A percentile compares a stretch with the other conserved stretches of the same genome.
Conservation (phyloP, 305 asterid species). For the Fraxinus dipetala region DNA sequence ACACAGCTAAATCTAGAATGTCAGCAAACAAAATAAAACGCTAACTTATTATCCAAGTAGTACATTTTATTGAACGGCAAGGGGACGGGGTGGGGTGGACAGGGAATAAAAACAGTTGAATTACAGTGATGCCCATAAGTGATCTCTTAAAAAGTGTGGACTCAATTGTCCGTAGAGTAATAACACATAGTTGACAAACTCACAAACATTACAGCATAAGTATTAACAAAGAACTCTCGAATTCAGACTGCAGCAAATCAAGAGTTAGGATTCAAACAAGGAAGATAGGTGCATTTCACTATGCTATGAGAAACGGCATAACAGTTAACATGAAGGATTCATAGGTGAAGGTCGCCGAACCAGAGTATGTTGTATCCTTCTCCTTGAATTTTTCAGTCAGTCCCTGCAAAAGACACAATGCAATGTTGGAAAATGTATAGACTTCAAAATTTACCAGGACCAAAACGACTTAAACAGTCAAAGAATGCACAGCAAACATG, state of each 20-base stretch:
- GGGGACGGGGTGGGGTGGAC: not conserved
- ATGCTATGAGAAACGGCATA: slow-evolving; percentile 84
- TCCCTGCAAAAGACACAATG: slow-evolving; percentile 36
- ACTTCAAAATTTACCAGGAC: not conserved
- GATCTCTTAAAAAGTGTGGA: not conserved
- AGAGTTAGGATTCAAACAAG: not conserved
- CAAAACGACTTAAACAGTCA: not conserved
- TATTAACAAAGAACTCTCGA: not conserved
- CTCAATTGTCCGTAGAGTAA: not conserved
- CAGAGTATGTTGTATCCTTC: slow-evolving; percentile 71
- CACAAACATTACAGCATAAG: not conserved
- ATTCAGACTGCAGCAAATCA: not conserved
- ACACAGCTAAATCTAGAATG: not conserved
- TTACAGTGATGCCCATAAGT: not conserved
- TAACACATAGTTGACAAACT: not conserved
- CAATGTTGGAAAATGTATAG: not conserved
- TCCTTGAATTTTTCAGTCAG: slow-evolving; percentile 96
- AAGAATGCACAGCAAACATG: not conserved
- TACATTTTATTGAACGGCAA: not conserved
- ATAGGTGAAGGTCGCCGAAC: slow-evolving; percentile 80
- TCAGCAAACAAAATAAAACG: not conserved
- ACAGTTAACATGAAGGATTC: slow-evolving; percentile 89
- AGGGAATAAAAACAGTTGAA: not conserved
- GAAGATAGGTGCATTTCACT: slow-evolving; percentile 10
- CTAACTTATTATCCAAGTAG: not conserved